These are phyloP conservation scores for Paracamarosporium sp. DNA, from an alignment of 2,329 filamentous ascomycete genomes.

Conservation along the genomic window DNA sequence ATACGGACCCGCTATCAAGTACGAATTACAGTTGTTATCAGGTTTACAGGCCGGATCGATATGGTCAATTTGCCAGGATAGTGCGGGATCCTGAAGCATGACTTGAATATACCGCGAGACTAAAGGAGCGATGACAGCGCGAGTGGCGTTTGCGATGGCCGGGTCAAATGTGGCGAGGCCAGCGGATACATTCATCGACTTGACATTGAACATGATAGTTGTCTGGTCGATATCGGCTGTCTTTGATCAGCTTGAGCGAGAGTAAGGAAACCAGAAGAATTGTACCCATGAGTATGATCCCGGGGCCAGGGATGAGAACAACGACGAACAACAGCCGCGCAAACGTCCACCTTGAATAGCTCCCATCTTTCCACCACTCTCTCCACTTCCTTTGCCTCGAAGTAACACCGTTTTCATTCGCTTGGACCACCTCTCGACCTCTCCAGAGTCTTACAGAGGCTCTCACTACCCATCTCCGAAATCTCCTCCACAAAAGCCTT, in stretches of 20 bases:
- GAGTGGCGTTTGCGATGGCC: conserved; percentile 2
- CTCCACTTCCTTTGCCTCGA: neutral
- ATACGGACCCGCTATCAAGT: conserved; percentile 21
- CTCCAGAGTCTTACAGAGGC: neutral
- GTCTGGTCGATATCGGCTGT: conserved; percentile 14
- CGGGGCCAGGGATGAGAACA: conserved; percentile 19
- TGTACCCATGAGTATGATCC: conserved; percentile 23
- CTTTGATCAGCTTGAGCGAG: neutral
- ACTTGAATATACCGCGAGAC: conserved; percentile 15
- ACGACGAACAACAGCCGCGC: conserved; percentile 16
- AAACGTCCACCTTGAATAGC: conserved; percentile 13
- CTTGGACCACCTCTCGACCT: neutral
- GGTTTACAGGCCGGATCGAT: conserved; percentile 13
- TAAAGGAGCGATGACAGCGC: conserved; percentile 1
- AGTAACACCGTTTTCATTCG: neutral
- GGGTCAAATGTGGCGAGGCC: conserved; percentile 20
- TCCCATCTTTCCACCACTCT: conserved; percentile 1
- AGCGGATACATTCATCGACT: conserved; percentile 15
- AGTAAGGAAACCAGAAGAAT: neutral
- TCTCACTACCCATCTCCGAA: neutral
- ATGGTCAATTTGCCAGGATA: conserved; percentile 14
- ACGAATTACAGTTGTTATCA: conserved; percentile 16
- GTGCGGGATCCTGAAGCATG: conserved; percentile 19
- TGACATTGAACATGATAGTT: conserved; percentile 11
- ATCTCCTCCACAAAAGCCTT: conserved; percentile 6